Evolutionary conservation across 208 protist genomes (phyloP), one percentile per base, ranked within the genome.

Genomic region (Leishmania turanica): DNA sequence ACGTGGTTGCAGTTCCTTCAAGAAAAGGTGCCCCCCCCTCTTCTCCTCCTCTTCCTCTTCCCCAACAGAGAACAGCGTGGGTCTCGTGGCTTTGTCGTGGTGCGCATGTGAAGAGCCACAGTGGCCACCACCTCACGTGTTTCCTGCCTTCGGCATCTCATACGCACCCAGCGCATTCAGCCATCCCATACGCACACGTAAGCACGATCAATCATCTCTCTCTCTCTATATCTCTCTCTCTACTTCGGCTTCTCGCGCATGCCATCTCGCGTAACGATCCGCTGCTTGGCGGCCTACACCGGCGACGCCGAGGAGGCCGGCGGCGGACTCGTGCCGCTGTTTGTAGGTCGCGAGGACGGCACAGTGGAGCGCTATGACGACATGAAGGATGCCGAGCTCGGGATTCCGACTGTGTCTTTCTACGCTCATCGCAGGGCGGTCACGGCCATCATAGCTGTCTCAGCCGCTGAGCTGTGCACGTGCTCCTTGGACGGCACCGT

Each of bases 401-500:
- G 90, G 34, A 88, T 86, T 58, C 89, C 91, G 27, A 79, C 82
- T 6, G 53, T 90, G 42, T 87, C 82, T 27, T 88, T 95, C 40
- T 90, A 87, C 77, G 93, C 92, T 6, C 93, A 97, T 80, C 80
- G 77, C 6, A 86, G 85, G 40, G 82, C 90, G 21, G 92, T 97
- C 69, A 95, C 93, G 8, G 85, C 66, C 42, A 87, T 97, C 51
- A 76, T 90, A 9, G 91, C 84, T 54, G 58, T 81, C 24, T 86
- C 85, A 3, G 15, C 88, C 1, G 83, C 91, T 34, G 89, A 94
- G 76, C 69, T 95, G 17, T 89, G 87, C 79, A 92, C 85, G 37
- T 93, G 90, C 84, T 93, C 92, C 0, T 81, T 95, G 45, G 93
- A 97, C 69, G 93, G 93, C 58, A 94, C 88, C 5, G 62, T 97